phyloP scores from a whole-genome alignment of 1,284 basidiomycete species.

The Microbotryum scabiosae region DNA sequence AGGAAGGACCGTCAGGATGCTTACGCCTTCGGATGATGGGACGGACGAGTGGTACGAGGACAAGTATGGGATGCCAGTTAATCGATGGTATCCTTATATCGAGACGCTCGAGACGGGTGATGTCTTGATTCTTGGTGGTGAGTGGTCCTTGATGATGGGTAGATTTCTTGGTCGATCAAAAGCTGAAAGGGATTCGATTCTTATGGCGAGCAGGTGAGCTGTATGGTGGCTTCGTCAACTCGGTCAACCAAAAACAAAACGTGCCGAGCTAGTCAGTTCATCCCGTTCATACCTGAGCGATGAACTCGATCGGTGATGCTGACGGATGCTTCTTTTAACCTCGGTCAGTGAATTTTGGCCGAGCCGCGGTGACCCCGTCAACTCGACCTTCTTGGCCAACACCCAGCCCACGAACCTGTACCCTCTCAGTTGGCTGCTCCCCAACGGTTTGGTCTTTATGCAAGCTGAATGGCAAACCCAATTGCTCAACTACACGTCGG shows the following conservation, averaged over 20 bases:
- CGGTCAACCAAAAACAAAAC: slow-evolving; percentile 61
- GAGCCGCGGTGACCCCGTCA: neutral
- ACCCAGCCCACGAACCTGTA: slow-evolving; percentile 85
- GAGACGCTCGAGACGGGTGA: slow-evolving; percentile 45
- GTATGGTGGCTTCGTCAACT: slow-evolving; percentile 60
- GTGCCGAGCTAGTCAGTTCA: slow-evolving; percentile 72
- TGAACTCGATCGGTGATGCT: slow-evolving; percentile 29
- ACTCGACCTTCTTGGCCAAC: slow-evolving; percentile 51
- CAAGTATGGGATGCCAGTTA: slow-evolving; percentile 51
- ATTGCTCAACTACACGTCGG: slow-evolving; percentile 57
- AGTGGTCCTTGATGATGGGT: neutral
- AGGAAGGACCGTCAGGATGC: slow-evolving; percentile 49
- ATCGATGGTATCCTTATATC: slow-evolving; percentile 66
- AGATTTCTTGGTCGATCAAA: slow-evolving; percentile 2
- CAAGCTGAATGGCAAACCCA: slow-evolving; percentile 14
- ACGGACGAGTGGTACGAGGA: slow-evolving; percentile 53
- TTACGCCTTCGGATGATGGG: slow-evolving; percentile 60
- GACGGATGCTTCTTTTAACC: slow-evolving; percentile 52
- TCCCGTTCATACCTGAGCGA: slow-evolving; percentile 51
- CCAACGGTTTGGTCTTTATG: slow-evolving; percentile 54
- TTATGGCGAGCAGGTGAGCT: slow-evolving; percentile 3
- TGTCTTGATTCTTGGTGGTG: slow-evolving; percentile 44
- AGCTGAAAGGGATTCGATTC: slow-evolving; percentile 42
- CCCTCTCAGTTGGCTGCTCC: slow-evolving; percentile 71
- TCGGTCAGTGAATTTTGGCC: slow-evolving; percentile 34